Evolutionary conservation across 2,329 filamentous ascomycete genomes (phyloP).

Genomic region (Paecilomyces niveus): DNA sequence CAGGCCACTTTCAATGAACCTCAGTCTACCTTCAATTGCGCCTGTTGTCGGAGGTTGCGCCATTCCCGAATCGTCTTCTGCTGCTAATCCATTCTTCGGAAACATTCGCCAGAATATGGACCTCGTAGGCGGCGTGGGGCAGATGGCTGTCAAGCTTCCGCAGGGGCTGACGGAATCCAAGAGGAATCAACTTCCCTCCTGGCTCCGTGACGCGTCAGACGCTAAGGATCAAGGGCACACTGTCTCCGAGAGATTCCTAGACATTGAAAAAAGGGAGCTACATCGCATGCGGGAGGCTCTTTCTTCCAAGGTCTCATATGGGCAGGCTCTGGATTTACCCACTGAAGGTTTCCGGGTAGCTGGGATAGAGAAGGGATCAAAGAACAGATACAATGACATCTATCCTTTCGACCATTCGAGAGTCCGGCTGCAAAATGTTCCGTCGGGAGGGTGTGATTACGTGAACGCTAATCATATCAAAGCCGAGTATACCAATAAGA

Average conservation of each 20-base stretch:
- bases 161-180: slow-evolving; percentile 41
- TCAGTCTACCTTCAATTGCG: slow-evolving; percentile 50
- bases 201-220: slow-evolving; percentile 66
- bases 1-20: slow-evolving; percentile 46
- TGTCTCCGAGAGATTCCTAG: slow-evolving; percentile 75
- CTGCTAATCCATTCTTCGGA: slow-evolving; percentile 82
- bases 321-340: slow-evolving; percentile 36
- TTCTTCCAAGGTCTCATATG: slow-evolving; percentile 53
- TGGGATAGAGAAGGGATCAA: slow-evolving; percentile 87
- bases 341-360: slow-evolving; percentile 62
- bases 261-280: slow-evolving; percentile 78
- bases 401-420: slow-evolving; percentile 91
- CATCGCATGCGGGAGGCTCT: slow-evolving; percentile 84
- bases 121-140: slow-evolving; percentile 84
- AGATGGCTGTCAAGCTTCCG: slow-evolving; percentile 58
- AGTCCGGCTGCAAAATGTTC: slow-evolving; percentile 66
- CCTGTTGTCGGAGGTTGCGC: slow-evolving; percentile 86
- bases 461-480: slow-evolving; percentile 88
- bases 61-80: slow-evolving; percentile 60
- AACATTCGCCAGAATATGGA: slow-evolving; percentile 98
- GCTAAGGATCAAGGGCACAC: slow-evolving; percentile 65
- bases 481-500: slow-evolving; percentile 74
- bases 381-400: slow-evolving; percentile 98
- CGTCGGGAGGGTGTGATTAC: slow-evolving; percentile 73
- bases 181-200: slow-evolving; percentile 58